Base-by-base conservation (phyloP, 2,329 filamentous ascomycete species). In the Paraconiothyrium sp. region DNA sequence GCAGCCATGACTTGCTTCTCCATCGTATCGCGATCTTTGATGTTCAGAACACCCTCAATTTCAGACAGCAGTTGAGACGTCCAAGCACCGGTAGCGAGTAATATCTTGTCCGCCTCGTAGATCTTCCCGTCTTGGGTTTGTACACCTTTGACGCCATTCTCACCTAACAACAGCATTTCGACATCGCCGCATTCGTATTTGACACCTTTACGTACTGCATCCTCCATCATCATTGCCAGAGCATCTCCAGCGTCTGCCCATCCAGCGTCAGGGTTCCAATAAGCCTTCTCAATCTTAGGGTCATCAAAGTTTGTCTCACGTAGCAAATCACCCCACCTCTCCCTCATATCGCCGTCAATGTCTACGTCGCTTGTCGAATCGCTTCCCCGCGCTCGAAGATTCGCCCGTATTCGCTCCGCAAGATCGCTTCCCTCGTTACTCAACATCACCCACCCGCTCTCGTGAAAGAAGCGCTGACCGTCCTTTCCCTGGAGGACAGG, bases 391-490 rank as follows among this genome's bases (percentile, higher is more conserved):
- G 81, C 79, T 61, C 79, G 77, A 70, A 88, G 87, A 59, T 88
- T 86, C 62, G 82, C 74, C 13, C 85, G 78, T 43, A 89, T 86
- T 0, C 84, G 78, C 41, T 81, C 78, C 2, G 83, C 83, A 60
- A 86, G 80, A 49, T 83, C 79, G 59, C 81, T 79, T 1, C 70
- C 78, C 37, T 78, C 80, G 47, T 84, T 80, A 64, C 82, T 85
- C 69, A 87, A 83, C 78, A 81, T 86, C 58, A 87, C 83, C 77
- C 89, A 85, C 0, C 88, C 88, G 0, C 84, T 86, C 69, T 86
- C 82, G 71, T 89, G 85, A 70, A 88, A 90, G 58, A 82, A 84
- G 1, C 62, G 49, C 24, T 37, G 22, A 2, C 61, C 61, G 10
- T 58, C 32, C 16, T 3, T 41, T 14, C 39, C 32, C 47, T 69